phyloP scores from a whole-genome alignment of 2,329 filamentous ascomycete genomes.

The Botrytis paeoniae region DNA sequence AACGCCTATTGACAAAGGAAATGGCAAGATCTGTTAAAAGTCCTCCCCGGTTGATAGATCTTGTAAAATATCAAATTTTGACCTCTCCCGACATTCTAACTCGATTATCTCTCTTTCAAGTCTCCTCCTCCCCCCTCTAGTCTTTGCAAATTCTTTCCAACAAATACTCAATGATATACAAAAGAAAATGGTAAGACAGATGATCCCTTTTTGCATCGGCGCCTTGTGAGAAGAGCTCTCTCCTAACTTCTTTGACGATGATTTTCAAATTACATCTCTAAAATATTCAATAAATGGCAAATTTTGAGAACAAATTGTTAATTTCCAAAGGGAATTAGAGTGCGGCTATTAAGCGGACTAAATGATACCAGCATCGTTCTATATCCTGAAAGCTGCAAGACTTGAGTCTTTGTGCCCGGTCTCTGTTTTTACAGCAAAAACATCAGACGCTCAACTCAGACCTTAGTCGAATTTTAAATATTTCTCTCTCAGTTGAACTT shows the following conservation, averaged over 20 bases:
- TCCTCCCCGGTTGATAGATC: background rate
- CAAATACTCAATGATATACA: background rate
- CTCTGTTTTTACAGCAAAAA: background rate
- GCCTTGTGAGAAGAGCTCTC: background rate
- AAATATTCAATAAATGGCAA: background rate
- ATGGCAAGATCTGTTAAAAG: background rate
- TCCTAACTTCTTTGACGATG: background rate
- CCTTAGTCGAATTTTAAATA: accelerated
- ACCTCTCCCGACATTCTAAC: background rate
- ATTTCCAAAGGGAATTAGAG: too few relatives aligned
- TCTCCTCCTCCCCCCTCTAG: accelerated
- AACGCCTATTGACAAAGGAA: background rate
- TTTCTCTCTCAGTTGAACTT: background rate
- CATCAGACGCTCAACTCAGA: background rate
- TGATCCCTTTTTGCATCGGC: background rate
- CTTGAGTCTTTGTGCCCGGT: background rate
- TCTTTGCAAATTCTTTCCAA: accelerated
- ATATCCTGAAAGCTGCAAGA: background rate
- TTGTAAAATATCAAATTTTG: background rate
- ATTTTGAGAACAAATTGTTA: background rate
- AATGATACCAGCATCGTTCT: background rate
- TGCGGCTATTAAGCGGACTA: background rate
- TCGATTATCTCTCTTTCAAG: background rate
- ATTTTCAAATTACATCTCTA: background rate
- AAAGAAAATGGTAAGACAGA: background rate